Base-by-base conservation (phyloP, 2,329 filamentous ascomycete genomes). In the Pseudogymnoascus sp. region DNA sequence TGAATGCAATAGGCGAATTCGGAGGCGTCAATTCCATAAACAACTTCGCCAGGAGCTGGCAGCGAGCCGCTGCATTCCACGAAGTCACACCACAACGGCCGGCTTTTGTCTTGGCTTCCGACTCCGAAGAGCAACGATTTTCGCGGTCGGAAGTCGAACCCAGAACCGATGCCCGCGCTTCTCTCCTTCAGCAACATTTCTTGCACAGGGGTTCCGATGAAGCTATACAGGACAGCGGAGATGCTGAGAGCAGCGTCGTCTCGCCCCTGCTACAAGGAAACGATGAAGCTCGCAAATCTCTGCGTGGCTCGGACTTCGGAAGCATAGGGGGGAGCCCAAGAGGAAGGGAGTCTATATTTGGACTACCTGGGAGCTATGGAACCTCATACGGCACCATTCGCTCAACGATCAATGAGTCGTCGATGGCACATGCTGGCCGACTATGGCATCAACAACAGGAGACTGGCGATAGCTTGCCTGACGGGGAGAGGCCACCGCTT, bases 21-120 rank as follows among this genome's bases (percentile, higher is more conserved):
- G 95, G 93, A 67, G 93, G 93, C 60, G 88, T 93, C 65, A 97
- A 97, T 79, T 96, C 90, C 75, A 89, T 97, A 70, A 88, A 95
- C 72, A 96, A 93, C 71, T 97, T 97, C 73, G 90, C 93, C 50
- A 85, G 89, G 65, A 96, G 91, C 70, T 96, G 92, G 89, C 91
- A 93, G 76, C 87, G 93, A 73, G 93, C 93, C 38, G 91, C 92
- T 26, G 88, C 83, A 64, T 97, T 97, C 75, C 84, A 86, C 67
- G 93, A 97, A 74, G 90, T 96, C 68, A 88, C 95, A 35, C 91
- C 91, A 4, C 87, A 90, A 63, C 85, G 87, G 15, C 86, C 87
- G 13, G 88, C 90, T 35, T 91, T 96, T 72, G 80, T 90, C 62
- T 83, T 86, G 66, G 81, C 82, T 1, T 79, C 83, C 19, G 76